A percentile compares a stretch with the other conserved stretches of the same genome.
Conservation (phyloP, 371 early-diverging fungal species). For the Coemansia sp. region DNA sequence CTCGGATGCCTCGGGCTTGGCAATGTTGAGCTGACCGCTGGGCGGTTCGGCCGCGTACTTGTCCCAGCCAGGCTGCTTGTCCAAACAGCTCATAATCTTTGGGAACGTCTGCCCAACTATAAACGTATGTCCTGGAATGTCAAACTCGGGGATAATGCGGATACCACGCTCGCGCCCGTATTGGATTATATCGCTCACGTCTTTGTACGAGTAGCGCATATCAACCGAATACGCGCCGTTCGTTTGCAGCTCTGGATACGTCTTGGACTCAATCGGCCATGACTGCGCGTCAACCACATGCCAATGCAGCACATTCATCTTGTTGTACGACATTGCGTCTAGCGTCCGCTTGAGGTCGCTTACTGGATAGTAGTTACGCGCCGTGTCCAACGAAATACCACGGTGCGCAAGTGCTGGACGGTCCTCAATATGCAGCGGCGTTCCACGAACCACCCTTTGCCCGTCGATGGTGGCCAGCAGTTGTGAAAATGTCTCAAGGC, state of each 20-base stretch:
- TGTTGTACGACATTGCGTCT: slow-evolving; percentile 76
- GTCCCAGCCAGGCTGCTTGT: slow-evolving; percentile 58
- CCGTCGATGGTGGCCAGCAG: slow-evolving; percentile 55
- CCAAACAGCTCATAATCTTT: slow-evolving; percentile 55
- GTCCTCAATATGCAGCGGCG: slow-evolving; percentile 68
- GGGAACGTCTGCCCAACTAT: slow-evolving; percentile 55
- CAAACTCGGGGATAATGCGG: slow-evolving; percentile 77
- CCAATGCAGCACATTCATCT: slow-evolving; percentile 85
- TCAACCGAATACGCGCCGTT: slow-evolving; percentile 67
- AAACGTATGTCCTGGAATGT: slow-evolving; percentile 77
- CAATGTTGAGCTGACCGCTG: slow-evolving; percentile 72
- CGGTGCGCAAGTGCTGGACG: slow-evolving; percentile 70
- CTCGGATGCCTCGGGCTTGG: slow-evolving; percentile 57
- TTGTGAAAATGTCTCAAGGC: slow-evolving; percentile 73
- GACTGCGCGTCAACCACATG: slow-evolving; percentile 78
- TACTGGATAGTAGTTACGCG: slow-evolving; percentile 73
- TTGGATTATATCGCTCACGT: slow-evolving; percentile 61
- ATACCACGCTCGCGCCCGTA: slow-evolving; percentile 73
- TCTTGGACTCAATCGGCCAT: slow-evolving; percentile 69
- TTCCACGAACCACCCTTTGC: slow-evolving; percentile 53
- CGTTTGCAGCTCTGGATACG: slow-evolving; percentile 62
- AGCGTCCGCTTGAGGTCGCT: slow-evolving; percentile 61
- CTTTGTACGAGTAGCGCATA: slow-evolving; percentile 62
- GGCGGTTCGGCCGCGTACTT: slow-evolving; percentile 67
- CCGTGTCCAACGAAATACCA: slow-evolving; percentile 72